A percentile compares a stretch with the other conserved stretches of the same genome.
phyloP scores from a whole-genome alignment of 345 rosid species.

The Sonneratia caseolaris region DNA sequence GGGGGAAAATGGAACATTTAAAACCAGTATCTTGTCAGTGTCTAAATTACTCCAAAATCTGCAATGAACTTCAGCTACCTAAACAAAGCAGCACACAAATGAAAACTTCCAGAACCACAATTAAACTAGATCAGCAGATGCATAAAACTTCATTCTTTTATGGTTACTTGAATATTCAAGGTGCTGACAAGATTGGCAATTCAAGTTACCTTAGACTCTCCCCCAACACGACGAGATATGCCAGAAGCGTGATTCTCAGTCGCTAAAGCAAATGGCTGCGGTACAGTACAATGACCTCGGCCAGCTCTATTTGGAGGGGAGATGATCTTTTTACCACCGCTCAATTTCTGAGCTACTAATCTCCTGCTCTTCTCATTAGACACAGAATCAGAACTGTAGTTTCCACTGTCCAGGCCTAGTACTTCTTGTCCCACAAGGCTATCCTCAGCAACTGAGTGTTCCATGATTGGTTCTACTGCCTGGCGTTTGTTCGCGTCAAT shows the following conservation, averaged over 20 bases:
- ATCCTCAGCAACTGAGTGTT: slow-evolving; percentile 23
- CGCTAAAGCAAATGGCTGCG: slow-evolving; percentile 39
- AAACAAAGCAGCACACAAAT: background rate
- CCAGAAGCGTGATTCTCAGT: slow-evolving; percentile 31
- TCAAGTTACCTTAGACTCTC: background rate
- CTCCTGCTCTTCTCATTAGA: slow-evolving; percentile 17
- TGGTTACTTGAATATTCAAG: background rate
- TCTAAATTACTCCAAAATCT: background rate
- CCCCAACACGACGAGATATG: slow-evolving; percentile 6
- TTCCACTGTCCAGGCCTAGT: slow-evolving; percentile 21
- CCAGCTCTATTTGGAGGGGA: slow-evolving; percentile 18
- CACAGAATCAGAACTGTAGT: slow-evolving; percentile 1
- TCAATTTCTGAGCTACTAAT: slow-evolving; percentile 21
- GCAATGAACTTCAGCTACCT: background rate
- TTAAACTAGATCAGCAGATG: background rate
- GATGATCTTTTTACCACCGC: slow-evolving; percentile 18
- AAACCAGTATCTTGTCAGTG: background rate
- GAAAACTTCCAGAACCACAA: background rate
- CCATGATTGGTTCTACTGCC: slow-evolving; percentile 38
- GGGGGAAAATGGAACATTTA: background rate
- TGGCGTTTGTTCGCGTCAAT: slow-evolving; percentile 34
- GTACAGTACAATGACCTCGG: slow-evolving; percentile 16
- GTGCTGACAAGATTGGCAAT: background rate
- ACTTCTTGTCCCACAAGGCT: slow-evolving; percentile 21
- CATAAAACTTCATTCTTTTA: background rate